Evolutionary conservation across 768 basidiomycete species (phyloP).

Genomic region (Kwoniella dendrophila): DNA sequence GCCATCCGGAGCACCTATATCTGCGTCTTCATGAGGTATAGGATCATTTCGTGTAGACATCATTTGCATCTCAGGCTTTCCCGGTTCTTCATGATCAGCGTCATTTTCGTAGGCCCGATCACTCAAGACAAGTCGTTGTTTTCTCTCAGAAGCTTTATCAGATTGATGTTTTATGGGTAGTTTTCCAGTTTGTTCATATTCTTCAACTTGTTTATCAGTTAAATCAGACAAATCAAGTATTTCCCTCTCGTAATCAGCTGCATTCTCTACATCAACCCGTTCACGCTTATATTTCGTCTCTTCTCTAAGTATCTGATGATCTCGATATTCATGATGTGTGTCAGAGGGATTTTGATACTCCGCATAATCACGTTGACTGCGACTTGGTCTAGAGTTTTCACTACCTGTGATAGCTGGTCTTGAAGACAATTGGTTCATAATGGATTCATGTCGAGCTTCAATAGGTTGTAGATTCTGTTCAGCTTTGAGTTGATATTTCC

Average conservation of each 20-base stretch:
- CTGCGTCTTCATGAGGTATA: slow-evolving; percentile 5
- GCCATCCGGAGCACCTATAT: slow-evolving; percentile 10
- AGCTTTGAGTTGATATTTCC: background rate
- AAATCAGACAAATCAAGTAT: slow-evolving; percentile 11
- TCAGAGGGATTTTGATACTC: too few relatives aligned
- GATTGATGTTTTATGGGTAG: background rate
- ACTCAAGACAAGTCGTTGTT: too few relatives aligned
- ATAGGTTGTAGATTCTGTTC: background rate
- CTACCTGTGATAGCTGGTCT: too few relatives aligned
- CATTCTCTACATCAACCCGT: too few relatives aligned
- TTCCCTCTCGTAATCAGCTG: background rate
- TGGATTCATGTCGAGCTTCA: background rate
- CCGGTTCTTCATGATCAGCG: background rate
- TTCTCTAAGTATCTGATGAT: background rate
- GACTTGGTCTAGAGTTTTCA: too few relatives aligned
- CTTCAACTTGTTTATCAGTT: slow-evolving; percentile 1
- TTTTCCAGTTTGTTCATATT: slow-evolving; percentile 7
- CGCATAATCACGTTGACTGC: too few relatives aligned
- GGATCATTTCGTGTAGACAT: background rate
- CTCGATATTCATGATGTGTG: too few relatives aligned
- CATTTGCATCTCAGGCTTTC: background rate
- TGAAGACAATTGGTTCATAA: background rate
- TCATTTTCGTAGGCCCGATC: background rate
- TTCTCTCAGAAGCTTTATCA: background rate
- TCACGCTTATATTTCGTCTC: background rate